Conservation (phyloP, 345 rosid genomes). For the Boechera divaricarpa region DNA sequence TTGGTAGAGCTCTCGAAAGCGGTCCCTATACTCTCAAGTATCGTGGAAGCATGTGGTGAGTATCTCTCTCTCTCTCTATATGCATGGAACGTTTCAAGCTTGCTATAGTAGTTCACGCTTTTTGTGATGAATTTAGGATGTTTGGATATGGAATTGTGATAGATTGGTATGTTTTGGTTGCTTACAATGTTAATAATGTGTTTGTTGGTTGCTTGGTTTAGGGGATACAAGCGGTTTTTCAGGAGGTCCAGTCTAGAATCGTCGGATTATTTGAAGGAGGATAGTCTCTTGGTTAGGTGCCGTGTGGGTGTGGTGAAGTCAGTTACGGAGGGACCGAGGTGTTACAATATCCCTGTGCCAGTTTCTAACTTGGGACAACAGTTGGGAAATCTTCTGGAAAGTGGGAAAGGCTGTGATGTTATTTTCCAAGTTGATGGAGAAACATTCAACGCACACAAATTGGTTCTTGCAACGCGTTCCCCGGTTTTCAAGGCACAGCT, state of each 20-base stretch:
- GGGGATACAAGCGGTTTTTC: conserved; percentile 91
- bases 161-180: neutral
- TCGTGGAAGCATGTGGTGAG: conserved; percentile 89
- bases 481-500: conserved; percentile 86
- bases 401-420: conserved; percentile 67
- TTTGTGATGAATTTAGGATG: neutral
- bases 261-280: conserved; percentile 73
- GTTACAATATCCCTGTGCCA: conserved; percentile 59
- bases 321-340: conserved; percentile 66
- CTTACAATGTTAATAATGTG: neutral
- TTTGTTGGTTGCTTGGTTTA: conserved; percentile 45
- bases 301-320: conserved; percentile 87
- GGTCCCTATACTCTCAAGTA: conserved; percentile 79
- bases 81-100: conserved; percentile 2
- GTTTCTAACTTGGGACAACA: conserved; percentile 62
- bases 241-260: conserved; percentile 65
- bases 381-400: conserved; percentile 64
- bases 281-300: conserved; percentile 68
- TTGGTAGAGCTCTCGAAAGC: conserved; percentile 73
- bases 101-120: neutral
- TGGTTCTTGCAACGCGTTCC: conserved; percentile 75
- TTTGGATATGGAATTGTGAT: neutral
- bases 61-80: neutral
- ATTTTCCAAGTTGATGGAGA: conserved; percentile 67
- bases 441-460: conserved; percentile 66